Base-by-base conservation (phyloP, 768 basidiomycete genomes). In the Crucibulum laeve region DNA sequence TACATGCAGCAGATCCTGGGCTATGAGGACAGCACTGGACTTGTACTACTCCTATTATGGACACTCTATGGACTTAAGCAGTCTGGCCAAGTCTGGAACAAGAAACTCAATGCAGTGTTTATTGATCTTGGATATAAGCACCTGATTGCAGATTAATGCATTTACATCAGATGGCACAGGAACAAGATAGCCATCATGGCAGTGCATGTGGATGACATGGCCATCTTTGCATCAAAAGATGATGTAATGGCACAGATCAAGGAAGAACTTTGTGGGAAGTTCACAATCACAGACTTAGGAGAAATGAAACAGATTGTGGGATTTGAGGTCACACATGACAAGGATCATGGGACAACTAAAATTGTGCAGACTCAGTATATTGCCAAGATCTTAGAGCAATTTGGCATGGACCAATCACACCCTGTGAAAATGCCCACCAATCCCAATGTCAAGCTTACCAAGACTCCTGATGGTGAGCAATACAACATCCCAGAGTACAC, bases 1-100 rank as follows among this genome's bases (percentile, higher is more conserved):
- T 40, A 40, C 17, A 40, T 40, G 38, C 28, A 30, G 28, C 28
- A 30, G 28, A 30, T 30, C 28, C 28, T n/a, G n/a, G 28, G 28
- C 28, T 30, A 30, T 30, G 28, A 30, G n/a, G 28, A 30, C n/a
- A n/a, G n/a, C n/a, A 30, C 28, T 8, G 28, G 28, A 30, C 8
- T 8, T 8, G 28, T 30, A 30, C 28, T 30, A 30, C n/a, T 30
- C 8, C n/a, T 30, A 30, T 8, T 8, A 30, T n/a, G 19, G 19
- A 18, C 35, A 36, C 18, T 36, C 8, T 36, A 36, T 18, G 17
- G 35, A 8, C 17, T 36, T 8, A 36, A 36, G 18, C 35, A 36
- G 18, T 10, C 11, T 36, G 35, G 11, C 18, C 11, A 18, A 18
- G 17, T 8, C 18, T 36, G 35, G 35, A 13, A 36, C 18, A 18